Conservation (phyloP, 2,329 filamentous ascomycete species). For the Lomentospora prolificans region DNA sequence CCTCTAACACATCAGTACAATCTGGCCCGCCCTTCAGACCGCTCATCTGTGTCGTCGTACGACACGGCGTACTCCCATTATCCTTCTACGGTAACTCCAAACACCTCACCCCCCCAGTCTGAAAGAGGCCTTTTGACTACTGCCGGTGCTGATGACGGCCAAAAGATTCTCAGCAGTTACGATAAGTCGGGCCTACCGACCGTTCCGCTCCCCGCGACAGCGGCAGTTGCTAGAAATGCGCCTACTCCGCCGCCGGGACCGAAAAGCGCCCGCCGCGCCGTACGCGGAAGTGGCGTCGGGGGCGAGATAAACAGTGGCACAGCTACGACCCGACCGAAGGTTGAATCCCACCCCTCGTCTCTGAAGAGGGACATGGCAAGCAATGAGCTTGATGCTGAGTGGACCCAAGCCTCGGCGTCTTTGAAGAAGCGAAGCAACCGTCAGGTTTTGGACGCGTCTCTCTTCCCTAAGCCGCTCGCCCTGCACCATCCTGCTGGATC, state of each 20-base stretch:
- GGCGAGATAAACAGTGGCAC: neutral
- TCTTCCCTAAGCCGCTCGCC: neutral
- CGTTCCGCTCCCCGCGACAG: neutral
- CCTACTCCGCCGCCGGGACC: slow-evolving; percentile 12
- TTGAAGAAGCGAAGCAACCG: neutral
- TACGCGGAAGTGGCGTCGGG: neutral
- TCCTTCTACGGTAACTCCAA: slow-evolving; percentile 23
- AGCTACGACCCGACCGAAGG: neutral
- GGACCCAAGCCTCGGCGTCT: neutral
- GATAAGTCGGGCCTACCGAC: slow-evolving; percentile 7
- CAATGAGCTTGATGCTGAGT: neutral
- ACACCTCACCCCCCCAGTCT: slow-evolving; percentile 30
- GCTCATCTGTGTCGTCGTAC: slow-evolving; percentile 27
- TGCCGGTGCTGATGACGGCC: slow-evolving; percentile 5
- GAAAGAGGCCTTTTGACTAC: slow-evolving; percentile 16
- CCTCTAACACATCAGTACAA: slow-evolving; percentile 9
- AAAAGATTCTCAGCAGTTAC: slow-evolving; percentile 10
- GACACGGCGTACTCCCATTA: slow-evolving; percentile 20
- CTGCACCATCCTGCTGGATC: neutral
- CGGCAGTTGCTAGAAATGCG: slow-evolving; percentile 15
- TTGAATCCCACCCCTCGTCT: neutral
- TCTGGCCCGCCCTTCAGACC: slow-evolving; percentile 24
- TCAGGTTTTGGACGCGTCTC: neutral
- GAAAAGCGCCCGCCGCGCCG: slow-evolving; percentile 10
- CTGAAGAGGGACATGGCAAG: neutral